A percentile compares a stretch with the other conserved stretches of the same genome.
phyloP scores from a whole-genome alignment of 257 asterid genomes.

The Gentiana straminea region DNA sequence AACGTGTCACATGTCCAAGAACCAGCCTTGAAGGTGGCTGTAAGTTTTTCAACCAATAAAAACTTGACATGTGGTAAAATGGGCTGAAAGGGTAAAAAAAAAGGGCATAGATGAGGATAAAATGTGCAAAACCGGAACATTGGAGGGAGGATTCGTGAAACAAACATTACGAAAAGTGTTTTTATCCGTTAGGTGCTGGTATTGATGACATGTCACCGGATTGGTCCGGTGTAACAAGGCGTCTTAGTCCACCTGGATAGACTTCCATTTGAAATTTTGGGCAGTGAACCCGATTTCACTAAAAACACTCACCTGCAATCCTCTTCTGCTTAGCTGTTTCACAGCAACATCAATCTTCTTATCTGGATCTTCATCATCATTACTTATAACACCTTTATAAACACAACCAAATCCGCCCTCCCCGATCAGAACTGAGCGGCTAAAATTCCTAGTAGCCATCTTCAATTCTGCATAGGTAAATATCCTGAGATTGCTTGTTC shows the following conservation, averaged over 20 bases:
- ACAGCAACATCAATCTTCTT: slow-evolving; percentile 59
- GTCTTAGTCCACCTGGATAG: no score
- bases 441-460: slow-evolving; percentile 56
- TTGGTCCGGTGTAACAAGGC: no score
- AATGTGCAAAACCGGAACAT: no score
- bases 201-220: no score
- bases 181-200: no score
- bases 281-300: not conserved
- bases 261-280: not conserved
- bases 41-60: no score
- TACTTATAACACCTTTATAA: slow-evolving; percentile 38
- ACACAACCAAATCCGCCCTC: slow-evolving; percentile 94
- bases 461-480: slow-evolving; percentile 57
- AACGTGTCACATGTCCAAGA: not conserved
- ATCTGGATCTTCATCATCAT: slow-evolving; percentile 26
- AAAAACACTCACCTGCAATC: slow-evolving; percentile 61
- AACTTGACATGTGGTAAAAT: no score
- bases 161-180: no score
- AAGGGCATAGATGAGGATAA: no score
- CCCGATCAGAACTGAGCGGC: slow-evolving; percentile 76
- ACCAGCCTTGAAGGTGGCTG: no score
- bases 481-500: slow-evolving; percentile 43
- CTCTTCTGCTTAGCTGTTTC: slow-evolving; percentile 88
- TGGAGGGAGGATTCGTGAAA: no score
- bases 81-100: no score